Percentiles rank a stretch among this genome's conserved stretches.
These are phyloP conservation scores for Ramalina intermedia DNA, from an alignment of 495 filamentous ascomycete genomes.

Conservation along the genomic window DNA sequence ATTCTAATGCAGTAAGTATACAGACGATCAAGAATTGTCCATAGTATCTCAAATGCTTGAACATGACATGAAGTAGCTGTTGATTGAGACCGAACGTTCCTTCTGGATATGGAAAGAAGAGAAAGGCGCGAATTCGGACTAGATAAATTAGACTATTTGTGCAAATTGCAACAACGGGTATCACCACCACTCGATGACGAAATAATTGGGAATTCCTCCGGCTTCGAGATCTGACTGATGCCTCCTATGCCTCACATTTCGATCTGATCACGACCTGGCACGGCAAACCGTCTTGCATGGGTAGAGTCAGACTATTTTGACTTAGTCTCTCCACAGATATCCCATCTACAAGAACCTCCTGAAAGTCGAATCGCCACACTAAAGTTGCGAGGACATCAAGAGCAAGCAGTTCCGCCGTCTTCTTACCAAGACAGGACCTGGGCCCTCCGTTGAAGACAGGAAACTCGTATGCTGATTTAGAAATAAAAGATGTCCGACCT, in stretches of 20 bases:
- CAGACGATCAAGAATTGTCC: too few relatives aligned
- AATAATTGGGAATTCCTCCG: neutral
- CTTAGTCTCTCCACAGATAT: conserved; percentile 27
- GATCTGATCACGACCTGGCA: neutral
- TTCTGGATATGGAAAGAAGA: too few relatives aligned
- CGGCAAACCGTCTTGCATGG: conserved; percentile 45
- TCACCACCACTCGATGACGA: too few relatives aligned
- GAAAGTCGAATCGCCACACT: conserved; percentile 34
- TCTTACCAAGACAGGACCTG: conserved; percentile 41
- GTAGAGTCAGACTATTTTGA: conserved; percentile 43
- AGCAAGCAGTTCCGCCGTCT: conserved; percentile 43
- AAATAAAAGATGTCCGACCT: conserved; percentile 18
- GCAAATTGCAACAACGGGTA: too few relatives aligned
- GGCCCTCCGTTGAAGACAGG: conserved; percentile 48
- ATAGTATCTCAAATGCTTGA: too few relatives aligned
- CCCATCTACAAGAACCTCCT: conserved; percentile 16
- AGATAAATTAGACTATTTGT: too few relatives aligned
- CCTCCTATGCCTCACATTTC: neutral
- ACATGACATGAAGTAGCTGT: too few relatives aligned
- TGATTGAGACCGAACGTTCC: too few relatives aligned
- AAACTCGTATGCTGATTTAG: conserved; percentile 36
- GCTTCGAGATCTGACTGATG: neutral
- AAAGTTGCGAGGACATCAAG: conserved; percentile 36
- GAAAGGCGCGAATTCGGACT: too few relatives aligned
- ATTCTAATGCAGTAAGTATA: too few relatives aligned